Evolutionary conservation across 179 eudicot genomes (phyloP).

Genomic region (Amaranthus tricolor): DNA sequence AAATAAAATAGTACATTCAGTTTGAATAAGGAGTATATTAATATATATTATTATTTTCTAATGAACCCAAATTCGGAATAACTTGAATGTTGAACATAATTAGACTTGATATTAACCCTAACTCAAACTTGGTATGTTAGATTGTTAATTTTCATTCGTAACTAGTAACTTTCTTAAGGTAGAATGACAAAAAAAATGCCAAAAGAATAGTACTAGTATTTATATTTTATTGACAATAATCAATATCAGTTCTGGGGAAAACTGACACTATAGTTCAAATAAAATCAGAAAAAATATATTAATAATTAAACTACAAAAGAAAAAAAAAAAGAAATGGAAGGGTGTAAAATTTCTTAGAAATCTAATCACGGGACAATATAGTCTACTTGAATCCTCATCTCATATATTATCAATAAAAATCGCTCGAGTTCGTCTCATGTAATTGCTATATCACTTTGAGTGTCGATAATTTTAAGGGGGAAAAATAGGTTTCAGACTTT

Average conservation of each 20-base stretch:
- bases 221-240: slow-evolving; percentile 11
- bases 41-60: too few relatives aligned
- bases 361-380: slow-evolving; percentile 11
- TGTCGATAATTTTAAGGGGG: neutral
- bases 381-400: slow-evolving; percentile 23
- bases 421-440: slow-evolving; percentile 13
- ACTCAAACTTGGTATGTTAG: too few relatives aligned
- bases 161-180: too few relatives aligned
- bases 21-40: too few relatives aligned
- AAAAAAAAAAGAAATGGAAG: neutral
- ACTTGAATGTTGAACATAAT: too few relatives aligned
- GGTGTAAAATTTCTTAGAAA: neutral
- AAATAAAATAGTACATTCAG: too few relatives aligned
- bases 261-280: slow-evolving; percentile 12
- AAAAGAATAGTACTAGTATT: slow-evolving; percentile 11
- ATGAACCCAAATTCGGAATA: too few relatives aligned
- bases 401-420: neutral
- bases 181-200: neutral
- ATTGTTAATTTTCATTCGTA: too few relatives aligned
- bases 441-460: slow-evolving; percentile 11
- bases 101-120: too few relatives aligned
- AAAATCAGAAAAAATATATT: slow-evolving; percentile 4
- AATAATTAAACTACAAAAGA: slow-evolving; percentile 17
- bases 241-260: slow-evolving; percentile 10
- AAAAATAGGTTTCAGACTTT: slow-evolving; percentile 11